Base-by-base conservation (phyloP, 2,329 filamentous ascomycete species). In the Ophiostoma fasciatum region DNA sequence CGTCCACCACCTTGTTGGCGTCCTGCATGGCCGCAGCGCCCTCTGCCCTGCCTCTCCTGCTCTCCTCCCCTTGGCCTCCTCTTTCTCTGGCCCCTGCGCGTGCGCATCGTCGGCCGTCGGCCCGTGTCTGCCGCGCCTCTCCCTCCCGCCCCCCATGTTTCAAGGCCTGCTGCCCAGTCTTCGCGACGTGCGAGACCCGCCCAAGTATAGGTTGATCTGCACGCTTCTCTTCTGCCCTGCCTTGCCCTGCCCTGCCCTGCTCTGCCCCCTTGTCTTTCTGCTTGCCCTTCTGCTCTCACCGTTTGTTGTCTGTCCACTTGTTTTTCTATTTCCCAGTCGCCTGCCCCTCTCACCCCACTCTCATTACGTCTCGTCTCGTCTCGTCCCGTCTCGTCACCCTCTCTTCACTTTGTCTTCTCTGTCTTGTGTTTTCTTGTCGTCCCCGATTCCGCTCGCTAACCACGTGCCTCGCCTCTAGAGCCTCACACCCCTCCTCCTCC, bases 401-500 rank as follows among this genome's bases (percentile, higher is more conserved):
- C n/a, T n/a, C n/a, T 30, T 13, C 11, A 15, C 11, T 30, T 19
- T 30, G 10, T 9, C 7, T 12, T n/a, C 9, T 11, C 30, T 23
- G 17, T 21, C 20, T 17, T 31, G 18, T 21, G 17, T 27, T 20
- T 14, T 15, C 28, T 10, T 19, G n/a, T 27, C 11, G 19, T 30
- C 31, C n/a, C 20, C 32, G 18, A 59, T 46, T 56, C 46, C 48
- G 42, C n/a, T n/a, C n/a, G n/a, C n/a, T n/a, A n/a, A n/a, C n/a
- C n/a, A n/a, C n/a, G n/a, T n/a, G n/a, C n/a, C n/a, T 40, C 42
- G 10, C 21, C 38, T 48, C 54, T 49, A 75, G 69, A 61, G 62
- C 66, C 42, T 62, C 69, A 41, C 67, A 73, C 48, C 54, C 71
- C 45, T 57, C 63, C 48, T 54, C 71, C 45, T 57, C 63, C 63